Evolutionary conservation across 2,329 filamentous ascomycete species (phyloP).

Genomic region (Fusarium lyarnte): DNA sequence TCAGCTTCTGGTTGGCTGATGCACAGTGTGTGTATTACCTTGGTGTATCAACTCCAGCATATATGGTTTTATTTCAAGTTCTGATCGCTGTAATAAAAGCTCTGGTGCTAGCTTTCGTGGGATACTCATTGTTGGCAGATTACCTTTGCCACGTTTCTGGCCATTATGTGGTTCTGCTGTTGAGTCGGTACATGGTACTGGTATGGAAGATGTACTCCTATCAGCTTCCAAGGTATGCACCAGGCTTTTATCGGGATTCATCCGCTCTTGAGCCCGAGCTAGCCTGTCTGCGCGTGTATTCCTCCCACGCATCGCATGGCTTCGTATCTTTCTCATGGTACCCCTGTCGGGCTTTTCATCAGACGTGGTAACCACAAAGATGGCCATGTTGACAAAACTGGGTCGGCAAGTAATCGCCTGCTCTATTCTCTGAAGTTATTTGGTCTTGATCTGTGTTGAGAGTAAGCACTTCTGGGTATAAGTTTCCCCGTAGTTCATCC

Average conservation of each 20-base stretch:
- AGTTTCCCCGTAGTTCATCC: background rate
- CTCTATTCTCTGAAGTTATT: accelerated
- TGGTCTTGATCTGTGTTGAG: accelerated
- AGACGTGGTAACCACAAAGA: background rate
- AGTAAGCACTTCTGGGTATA: background rate
- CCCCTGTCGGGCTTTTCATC: background rate
- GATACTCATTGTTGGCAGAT: background rate
- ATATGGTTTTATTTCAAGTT: background rate
- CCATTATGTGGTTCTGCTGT: too few relatives aligned
- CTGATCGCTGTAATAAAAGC: background rate
- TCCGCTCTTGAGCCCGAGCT: background rate
- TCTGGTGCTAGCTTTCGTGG: background rate
- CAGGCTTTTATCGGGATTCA: accelerated
- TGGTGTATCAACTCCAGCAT: background rate
- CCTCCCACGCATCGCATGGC: background rate
- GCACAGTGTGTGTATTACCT: background rate
- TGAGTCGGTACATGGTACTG: too few relatives aligned
- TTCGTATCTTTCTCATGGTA: background rate
- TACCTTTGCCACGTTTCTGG: accelerated
- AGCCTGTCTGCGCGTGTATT: background rate
- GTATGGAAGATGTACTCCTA: too few relatives aligned
- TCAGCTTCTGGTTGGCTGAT: accelerated
- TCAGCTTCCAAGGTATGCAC: too few relatives aligned
- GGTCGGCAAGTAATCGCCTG: background rate
- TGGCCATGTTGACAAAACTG: accelerated